Conservation (phyloP, 108 stramenopile species). For the Pelagomonas calceolata region DNA sequence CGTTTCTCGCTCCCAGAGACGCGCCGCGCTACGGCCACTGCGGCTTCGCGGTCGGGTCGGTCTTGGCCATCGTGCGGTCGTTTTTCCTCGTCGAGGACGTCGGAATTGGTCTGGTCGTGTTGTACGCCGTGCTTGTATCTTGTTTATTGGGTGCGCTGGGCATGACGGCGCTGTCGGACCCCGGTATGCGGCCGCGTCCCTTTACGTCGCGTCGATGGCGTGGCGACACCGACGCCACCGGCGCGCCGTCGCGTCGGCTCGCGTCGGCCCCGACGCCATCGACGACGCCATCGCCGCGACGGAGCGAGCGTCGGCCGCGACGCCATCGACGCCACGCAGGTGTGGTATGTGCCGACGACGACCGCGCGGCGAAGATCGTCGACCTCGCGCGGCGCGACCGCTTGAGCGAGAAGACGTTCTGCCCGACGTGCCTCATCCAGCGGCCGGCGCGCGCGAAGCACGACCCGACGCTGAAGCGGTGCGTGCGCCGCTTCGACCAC, state of each 20-base stretch:
- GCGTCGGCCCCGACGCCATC: too few species aligned
- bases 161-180: not conserved
- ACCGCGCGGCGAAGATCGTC: not conserved
- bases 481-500: constrained; percentile 31
- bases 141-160: not conserved
- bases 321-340: too few species aligned
- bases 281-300: too few species aligned
- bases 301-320: too few species aligned
- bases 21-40: not conserved
- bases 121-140: not conserved
- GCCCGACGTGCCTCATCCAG: constrained; percentile 37
- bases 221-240: too few species aligned
- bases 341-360: not conserved
- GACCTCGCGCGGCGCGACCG: not conserved
- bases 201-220: too few species aligned
- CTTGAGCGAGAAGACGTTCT: constrained; percentile 2
- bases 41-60: not conserved
- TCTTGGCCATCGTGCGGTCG: not conserved
- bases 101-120: not conserved
- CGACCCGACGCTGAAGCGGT: constrained; percentile 35
- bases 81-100: not conserved
- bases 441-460: constrained; percentile 37
- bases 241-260: too few species aligned
- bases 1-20: not conserved
- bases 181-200: too few species aligned